phyloP scores from a whole-genome alignment of 257 asterid genomes.

The Primulina tabacum region DNA sequence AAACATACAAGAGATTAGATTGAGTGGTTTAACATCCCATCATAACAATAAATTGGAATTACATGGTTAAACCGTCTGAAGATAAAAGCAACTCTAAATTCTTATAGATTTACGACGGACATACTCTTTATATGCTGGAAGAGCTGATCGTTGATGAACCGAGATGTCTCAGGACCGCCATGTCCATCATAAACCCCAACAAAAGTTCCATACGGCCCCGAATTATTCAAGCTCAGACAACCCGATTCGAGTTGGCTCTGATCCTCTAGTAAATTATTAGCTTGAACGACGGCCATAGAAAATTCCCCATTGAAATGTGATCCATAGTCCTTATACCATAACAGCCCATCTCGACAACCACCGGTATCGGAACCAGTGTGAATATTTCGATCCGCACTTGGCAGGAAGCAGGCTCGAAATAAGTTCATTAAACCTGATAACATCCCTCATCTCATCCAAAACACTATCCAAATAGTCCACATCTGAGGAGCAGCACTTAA shows the following conservation, averaged over 20 bases:
- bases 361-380: constrained; percentile 39
- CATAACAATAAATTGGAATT: no score
- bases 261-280: constrained; percentile 55
- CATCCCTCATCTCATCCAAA: constrained; percentile 58
- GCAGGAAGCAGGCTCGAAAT: constrained; percentile 50
- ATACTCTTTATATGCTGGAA: constrained; percentile 52
- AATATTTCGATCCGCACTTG: constrained; percentile 38
- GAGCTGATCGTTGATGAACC: constrained; percentile 49
- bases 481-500: constrained; percentile 24
- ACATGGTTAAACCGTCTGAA: background rate
- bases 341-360: constrained; percentile 52
- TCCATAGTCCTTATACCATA: constrained; percentile 58
- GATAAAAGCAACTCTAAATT: background rate
- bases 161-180: constrained; percentile 56
- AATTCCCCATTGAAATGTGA: constrained; percentile 52
- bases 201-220: constrained; percentile 54
- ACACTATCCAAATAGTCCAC: constrained; percentile 32
- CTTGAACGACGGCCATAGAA: constrained; percentile 64
- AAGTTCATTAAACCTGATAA: constrained; percentile 46
- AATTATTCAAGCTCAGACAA: constrained; percentile 41
- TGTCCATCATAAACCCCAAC: constrained; percentile 58
- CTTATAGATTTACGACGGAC: constrained; percentile 3
- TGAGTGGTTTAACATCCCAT: background rate
- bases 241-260: constrained; percentile 61
- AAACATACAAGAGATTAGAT: constrained; percentile 1